A percentile compares a stretch with the other conserved stretches of the same genome.
phyloP scores from a whole-genome alignment of 805 yeast genomes.

The Kuraishia capsulata region DNA sequence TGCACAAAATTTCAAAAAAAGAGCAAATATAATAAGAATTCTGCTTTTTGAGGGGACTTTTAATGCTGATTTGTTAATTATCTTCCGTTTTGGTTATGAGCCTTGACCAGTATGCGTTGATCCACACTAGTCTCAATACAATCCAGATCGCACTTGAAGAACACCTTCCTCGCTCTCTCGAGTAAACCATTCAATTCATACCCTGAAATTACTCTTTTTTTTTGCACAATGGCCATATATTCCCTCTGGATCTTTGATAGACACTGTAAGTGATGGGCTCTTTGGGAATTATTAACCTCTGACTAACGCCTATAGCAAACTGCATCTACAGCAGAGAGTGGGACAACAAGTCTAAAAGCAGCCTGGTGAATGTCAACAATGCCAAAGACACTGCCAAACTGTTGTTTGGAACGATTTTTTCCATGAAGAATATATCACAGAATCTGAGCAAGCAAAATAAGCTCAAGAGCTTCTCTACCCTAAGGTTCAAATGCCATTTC shows the following conservation, averaged over 20 bases:
- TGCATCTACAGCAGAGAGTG: slow-evolving; percentile 80
- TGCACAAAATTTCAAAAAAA: no score
- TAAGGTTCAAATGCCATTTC: slow-evolving; percentile 70
- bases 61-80: no score
- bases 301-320: slow-evolving; percentile 29
- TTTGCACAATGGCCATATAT: slow-evolving; percentile 60
- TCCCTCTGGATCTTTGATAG: slow-evolving; percentile 89
- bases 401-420: slow-evolving; percentile 76
- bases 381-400: slow-evolving; percentile 69
- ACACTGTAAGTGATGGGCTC: slow-evolving; percentile 52
- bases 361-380: slow-evolving; percentile 37
- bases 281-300: not conserved
- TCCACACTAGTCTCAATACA: no score
- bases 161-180: no score
- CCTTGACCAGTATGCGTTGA: not conserved
- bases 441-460: slow-evolving; percentile 29
- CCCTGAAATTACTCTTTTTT: no score
- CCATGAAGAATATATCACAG: slow-evolving; percentile 68
- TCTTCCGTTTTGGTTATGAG: no score
- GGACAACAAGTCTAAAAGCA: slow-evolving; percentile 24
- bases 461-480: slow-evolving; percentile 55
- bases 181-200: no score
- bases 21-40: no score
- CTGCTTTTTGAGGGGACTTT: no score
- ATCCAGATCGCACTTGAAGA: no score